Conservation (phyloP, 2,329 filamentous ascomycete species). For the Neurospora sp. region DNA sequence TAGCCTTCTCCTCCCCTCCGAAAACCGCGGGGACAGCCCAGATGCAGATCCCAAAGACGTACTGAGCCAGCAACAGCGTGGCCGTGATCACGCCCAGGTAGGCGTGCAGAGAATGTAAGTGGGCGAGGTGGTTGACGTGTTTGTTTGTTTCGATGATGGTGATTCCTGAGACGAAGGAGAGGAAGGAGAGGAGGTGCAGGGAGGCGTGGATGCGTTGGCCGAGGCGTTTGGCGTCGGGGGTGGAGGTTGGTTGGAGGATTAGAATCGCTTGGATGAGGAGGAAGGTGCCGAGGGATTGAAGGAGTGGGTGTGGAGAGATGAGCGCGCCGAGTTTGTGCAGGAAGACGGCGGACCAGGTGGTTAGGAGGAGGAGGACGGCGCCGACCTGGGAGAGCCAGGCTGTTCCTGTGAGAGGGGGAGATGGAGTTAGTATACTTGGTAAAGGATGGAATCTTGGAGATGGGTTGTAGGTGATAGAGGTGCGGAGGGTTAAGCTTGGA, state of each 20-base stretch:
- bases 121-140: constrained; percentile 50
- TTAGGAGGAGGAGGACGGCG: constrained; percentile 60
- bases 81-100: constrained; percentile 74
- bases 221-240: constrained; percentile 58
- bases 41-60: constrained; percentile 71
- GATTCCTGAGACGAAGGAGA: constrained; percentile 54
- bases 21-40: constrained; percentile 68
- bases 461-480: constrained; percentile 4
- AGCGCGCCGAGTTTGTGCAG: constrained; percentile 53
- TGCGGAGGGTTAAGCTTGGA: neutral
- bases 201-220: constrained; percentile 55
- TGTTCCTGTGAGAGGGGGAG: constrained; percentile 51
- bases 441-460: constrained; percentile 7
- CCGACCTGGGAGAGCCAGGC: constrained; percentile 73
- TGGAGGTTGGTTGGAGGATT: constrained; percentile 78
- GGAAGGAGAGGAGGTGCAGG: constrained; percentile 57
- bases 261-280: constrained; percentile 72
- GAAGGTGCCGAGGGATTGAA: constrained; percentile 57
- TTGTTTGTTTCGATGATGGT: constrained; percentile 80
- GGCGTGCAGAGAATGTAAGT: constrained; percentile 75
- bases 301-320: constrained; percentile 81
- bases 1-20: constrained; percentile 70
- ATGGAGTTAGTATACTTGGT: constrained; percentile 6
- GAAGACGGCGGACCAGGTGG: constrained; percentile 73
- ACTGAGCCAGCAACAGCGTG: constrained; percentile 61